Evolutionary conservation across 352 stramenopile genomes (phyloP), one percentile per base, ranked within the genome.

Genomic region (Plasmopara muralis): DNA sequence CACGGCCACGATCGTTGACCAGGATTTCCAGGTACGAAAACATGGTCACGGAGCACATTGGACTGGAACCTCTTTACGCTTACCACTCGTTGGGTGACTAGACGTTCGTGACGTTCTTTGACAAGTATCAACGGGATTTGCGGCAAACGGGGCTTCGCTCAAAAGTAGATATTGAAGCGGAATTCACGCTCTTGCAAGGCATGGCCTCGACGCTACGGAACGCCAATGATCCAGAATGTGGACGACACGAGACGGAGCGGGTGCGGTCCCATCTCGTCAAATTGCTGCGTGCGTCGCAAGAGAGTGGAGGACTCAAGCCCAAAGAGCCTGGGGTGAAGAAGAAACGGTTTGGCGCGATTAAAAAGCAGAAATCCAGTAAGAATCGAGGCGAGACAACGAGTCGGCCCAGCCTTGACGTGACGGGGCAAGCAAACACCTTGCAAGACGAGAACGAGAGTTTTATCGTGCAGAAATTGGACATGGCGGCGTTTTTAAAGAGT

Each of bases 381-480:
- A 70, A 30, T 62, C 66, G 4, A 68, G 53, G 31, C 31, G 31
- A n/a, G n/a, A n/a, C n/a, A n/a, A n/a, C n/a, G n/a, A n/a, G n/a
- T n/a, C n/a, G n/a, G n/a, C n/a, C n/a, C n/a, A n/a, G n/a, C n/a
- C n/a, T n/a, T n/a, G n/a, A 25, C 20, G 1, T 3, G 20, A 25
- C 20, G 20, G 20, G 20, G 20, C 61, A 62, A 18, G 70, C 68
- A 30, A 66, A 45, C 44, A 74, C 73, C 5, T 76, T 83, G 33
- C 38, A 61, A 14, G 57, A 71, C 25, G 40, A 60, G 2, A 67
- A 50, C 18, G 75, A 85, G 42, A 71, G 60, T 20, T 89, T 89
- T 53, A 70, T 72, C 18, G 80, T 90, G 12, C 77, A 90, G 43
- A 86, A 74, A 20, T 74, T 87, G 48, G 79, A 89, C 51, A 92